These are phyloP conservation scores for Fusarium nelsonii DNA, from an alignment of 2,329 filamentous ascomycete species.

Conservation along the genomic window DNA sequence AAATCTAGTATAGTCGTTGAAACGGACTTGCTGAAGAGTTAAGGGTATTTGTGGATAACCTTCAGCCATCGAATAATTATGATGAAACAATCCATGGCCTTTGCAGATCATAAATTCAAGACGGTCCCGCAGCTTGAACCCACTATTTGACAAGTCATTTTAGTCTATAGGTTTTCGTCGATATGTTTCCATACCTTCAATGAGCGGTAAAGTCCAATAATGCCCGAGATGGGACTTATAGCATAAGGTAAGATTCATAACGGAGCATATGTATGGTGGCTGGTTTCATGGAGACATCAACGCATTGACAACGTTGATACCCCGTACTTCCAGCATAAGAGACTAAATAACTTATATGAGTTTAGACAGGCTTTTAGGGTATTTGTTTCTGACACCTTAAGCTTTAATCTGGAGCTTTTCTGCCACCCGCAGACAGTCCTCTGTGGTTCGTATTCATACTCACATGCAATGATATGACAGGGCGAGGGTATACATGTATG, in stretches of 20 bases:
- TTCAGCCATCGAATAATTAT: slow-evolving; percentile 20
- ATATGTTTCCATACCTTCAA: not conserved
- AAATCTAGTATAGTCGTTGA: not conserved
- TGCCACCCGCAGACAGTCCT: not conserved
- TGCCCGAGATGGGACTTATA: not conserved
- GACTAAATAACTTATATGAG: too few relatives aligned
- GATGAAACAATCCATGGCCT: slow-evolving; percentile 19
- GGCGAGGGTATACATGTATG: not conserved
- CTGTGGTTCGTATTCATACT: not conserved
- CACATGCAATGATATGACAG: not conserved
- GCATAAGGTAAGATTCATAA: not conserved
- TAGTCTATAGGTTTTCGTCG: slow-evolving; percentile 9
- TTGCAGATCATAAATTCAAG: slow-evolving; percentile 26
- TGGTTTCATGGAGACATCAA: not conserved
- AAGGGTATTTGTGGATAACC: slow-evolving; percentile 20
- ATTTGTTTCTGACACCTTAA: too few relatives aligned
- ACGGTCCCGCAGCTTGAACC: slow-evolving; percentile 20
- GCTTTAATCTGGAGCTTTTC: too few relatives aligned
- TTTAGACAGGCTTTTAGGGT: too few relatives aligned
- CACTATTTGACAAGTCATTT: slow-evolving; percentile 20
- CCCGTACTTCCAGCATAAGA: too few relatives aligned
- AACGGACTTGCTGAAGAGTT: slow-evolving; percentile 9
- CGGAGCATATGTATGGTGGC: not conserved
- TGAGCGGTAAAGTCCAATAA: not conserved
- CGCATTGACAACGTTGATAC: not conserved